phyloP scores from a whole-genome alignment of 768 basidiomycete genomes.

The Lanmaoa pseudosensibilis region DNA sequence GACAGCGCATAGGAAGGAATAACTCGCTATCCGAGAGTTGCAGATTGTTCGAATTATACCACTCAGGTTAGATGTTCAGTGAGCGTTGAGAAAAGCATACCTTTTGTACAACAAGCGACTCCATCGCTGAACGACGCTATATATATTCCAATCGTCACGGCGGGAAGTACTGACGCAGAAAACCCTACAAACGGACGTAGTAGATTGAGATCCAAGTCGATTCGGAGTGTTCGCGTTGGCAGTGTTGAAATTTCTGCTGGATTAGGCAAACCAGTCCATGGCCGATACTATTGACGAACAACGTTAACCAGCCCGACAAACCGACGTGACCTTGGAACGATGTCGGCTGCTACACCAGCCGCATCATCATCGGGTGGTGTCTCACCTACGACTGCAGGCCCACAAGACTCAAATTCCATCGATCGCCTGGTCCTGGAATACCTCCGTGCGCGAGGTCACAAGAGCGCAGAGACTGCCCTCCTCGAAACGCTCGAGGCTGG shows the following conservation, averaged over 20 bases:
- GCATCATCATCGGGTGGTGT: slow-evolving; percentile 35
- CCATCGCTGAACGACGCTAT: background rate
- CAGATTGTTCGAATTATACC: background rate
- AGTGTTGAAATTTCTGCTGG: background rate
- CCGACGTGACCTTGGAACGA: slow-evolving; percentile 7
- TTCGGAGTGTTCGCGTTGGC: no score
- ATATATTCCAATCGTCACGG: background rate
- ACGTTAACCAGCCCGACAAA: no score
- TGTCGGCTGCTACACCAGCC: slow-evolving; percentile 36
- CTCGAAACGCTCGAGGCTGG: slow-evolving; percentile 39
- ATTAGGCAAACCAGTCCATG: slow-evolving; percentile 1
- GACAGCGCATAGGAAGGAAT: background rate
- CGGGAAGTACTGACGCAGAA: background rate
- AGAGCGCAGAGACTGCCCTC: slow-evolving; percentile 43
- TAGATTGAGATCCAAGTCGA: no score
- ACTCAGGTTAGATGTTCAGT: background rate
- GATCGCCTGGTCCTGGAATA: slow-evolving; percentile 51
- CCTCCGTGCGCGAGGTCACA: slow-evolving; percentile 47
- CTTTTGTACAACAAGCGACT: background rate
- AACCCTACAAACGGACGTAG: background rate
- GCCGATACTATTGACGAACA: no score
- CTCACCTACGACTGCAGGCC: slow-evolving; percentile 29
- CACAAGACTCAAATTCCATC: slow-evolving; percentile 32
- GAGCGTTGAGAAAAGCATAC: no score
- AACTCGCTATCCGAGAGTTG: background rate